Evolutionary conservation across 2,329 filamentous ascomycete genomes (phyloP).

Genomic region (Escovopsis sp.): DNA sequence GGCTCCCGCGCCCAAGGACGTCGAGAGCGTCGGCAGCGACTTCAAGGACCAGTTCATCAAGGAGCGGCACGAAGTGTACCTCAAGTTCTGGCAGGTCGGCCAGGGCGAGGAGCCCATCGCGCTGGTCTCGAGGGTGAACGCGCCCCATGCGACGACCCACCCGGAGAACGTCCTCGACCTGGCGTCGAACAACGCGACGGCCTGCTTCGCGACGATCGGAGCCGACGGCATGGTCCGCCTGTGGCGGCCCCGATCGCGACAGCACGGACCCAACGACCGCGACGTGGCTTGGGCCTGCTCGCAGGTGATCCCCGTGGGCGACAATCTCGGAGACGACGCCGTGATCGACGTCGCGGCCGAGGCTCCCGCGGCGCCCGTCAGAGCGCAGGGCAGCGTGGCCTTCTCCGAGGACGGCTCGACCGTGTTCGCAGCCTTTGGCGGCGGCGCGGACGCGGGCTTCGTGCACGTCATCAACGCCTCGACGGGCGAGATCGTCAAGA

Average conservation of each 20-base stretch:
- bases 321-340: conserved; percentile 30
- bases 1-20: conserved; percentile 58
- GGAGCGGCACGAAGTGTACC: conserved; percentile 54
- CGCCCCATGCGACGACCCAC: conserved; percentile 52
- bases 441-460: conserved; percentile 37
- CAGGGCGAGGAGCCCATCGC: conserved; percentile 46
- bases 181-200: conserved; percentile 50
- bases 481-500: conserved; percentile 50
- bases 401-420: conserved; percentile 79
- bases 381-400: conserved; percentile 48
- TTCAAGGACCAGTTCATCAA: conserved; percentile 30
- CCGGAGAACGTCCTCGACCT: conserved; percentile 55
- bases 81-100: conserved; percentile 81
- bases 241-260: conserved; percentile 63
- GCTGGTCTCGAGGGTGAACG: conserved; percentile 69
- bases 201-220: conserved; percentile 73
- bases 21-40: conserved; percentile 30
- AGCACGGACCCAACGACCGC: conserved; percentile 39
- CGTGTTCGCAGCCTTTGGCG: conserved; percentile 53
- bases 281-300: conserved; percentile 62
- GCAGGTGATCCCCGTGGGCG: conserved; percentile 39
- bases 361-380: conserved; percentile 12
- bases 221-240: conserved; percentile 63
- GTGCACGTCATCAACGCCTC: conserved; percentile 65
- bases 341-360: conserved; percentile 14